phyloP scores from a whole-genome alignment of 805 yeast species.

The Myxozyma udenii region DNA sequence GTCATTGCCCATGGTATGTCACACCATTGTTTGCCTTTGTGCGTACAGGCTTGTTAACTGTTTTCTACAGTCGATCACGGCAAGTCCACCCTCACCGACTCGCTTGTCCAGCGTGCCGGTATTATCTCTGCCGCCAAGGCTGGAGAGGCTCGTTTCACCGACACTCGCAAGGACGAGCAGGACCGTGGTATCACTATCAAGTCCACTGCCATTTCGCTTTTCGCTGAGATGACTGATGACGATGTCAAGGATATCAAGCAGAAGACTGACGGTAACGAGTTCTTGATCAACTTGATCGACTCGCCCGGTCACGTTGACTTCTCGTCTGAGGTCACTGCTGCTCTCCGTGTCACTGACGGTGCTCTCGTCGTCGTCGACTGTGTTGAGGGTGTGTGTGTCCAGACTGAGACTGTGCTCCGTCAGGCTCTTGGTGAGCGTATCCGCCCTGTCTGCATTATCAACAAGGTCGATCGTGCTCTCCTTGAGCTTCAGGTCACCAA shows the following conservation, averaged over 20 bases:
- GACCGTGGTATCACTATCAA: conserved; percentile 99
- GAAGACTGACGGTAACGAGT: conserved; percentile 85
- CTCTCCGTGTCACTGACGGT: conserved; percentile 99
- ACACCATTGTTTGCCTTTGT: neutral
- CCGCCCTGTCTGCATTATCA: conserved; percentile 96
- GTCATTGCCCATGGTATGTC: conserved; percentile 98
- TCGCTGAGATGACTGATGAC: conserved; percentile 80
- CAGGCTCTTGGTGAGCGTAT: conserved; percentile 99
- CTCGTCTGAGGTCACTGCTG: conserved; percentile 99
- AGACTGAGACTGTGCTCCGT: conserved; percentile 98
- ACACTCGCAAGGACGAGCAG: conserved; percentile 99
- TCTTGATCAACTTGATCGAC: conserved; percentile 96
- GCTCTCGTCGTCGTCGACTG: conserved; percentile 98
- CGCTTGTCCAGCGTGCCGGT: conserved; percentile 99
- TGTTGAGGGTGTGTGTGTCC: conserved; percentile 99
- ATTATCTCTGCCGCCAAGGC: conserved; percentile 99
- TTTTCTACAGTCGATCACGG: conserved; percentile 86
- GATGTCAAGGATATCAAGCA: conserved; percentile 87
- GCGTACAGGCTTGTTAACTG: neutral
- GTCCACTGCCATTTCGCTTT: conserved; percentile 97
- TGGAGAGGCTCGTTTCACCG: conserved; percentile 99
- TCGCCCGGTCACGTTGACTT: conserved; percentile 99
- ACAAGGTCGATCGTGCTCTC: conserved; percentile 99
- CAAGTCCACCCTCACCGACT: conserved; percentile 98
- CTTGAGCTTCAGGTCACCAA: conserved; percentile 97